These are phyloP conservation scores for Hypoxylon trugodes DNA, from an alignment of 495 filamentous ascomycete species.

Conservation along the genomic window DNA sequence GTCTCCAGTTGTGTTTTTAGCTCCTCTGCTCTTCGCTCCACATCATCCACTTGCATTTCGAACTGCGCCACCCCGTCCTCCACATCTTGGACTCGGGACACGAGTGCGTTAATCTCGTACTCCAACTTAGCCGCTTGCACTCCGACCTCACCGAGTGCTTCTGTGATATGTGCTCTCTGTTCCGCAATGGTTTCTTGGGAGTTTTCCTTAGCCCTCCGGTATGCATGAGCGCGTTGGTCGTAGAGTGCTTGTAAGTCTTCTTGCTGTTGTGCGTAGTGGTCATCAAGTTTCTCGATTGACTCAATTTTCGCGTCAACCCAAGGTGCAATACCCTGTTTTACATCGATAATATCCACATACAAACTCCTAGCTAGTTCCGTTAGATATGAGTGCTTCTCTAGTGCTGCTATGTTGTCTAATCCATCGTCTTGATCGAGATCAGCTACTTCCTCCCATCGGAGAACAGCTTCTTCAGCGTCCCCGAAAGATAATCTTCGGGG, in stretches of 20 bases:
- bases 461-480: constrained; percentile 83
- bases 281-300: constrained; percentile 69
- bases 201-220: constrained; percentile 68
- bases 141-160: constrained; percentile 83
- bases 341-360: constrained; percentile 55
- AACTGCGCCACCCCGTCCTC: constrained; percentile 85
- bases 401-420: constrained; percentile 16
- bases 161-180: constrained; percentile 72
- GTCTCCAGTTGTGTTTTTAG: constrained; percentile 71
- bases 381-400: constrained; percentile 48
- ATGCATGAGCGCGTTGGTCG: constrained; percentile 70
- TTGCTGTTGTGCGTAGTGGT: constrained; percentile 65
- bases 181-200: constrained; percentile 72
- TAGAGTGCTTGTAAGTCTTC: constrained; percentile 74
- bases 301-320: constrained; percentile 75
- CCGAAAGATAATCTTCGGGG: constrained; percentile 88
- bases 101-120: constrained; percentile 86
- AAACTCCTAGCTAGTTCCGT: constrained; percentile 70
- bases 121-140: constrained; percentile 86
- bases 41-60: constrained; percentile 77
- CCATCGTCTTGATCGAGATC: constrained; percentile 42
- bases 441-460: constrained; percentile 70
- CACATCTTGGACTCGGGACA: constrained; percentile 85
- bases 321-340: constrained; percentile 61
- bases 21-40: constrained; percentile 78